These are phyloP conservation scores for Triticum turgidum DNA, from an alignment of 176 grass and related monocot species.

Conservation along the genomic window DNA sequence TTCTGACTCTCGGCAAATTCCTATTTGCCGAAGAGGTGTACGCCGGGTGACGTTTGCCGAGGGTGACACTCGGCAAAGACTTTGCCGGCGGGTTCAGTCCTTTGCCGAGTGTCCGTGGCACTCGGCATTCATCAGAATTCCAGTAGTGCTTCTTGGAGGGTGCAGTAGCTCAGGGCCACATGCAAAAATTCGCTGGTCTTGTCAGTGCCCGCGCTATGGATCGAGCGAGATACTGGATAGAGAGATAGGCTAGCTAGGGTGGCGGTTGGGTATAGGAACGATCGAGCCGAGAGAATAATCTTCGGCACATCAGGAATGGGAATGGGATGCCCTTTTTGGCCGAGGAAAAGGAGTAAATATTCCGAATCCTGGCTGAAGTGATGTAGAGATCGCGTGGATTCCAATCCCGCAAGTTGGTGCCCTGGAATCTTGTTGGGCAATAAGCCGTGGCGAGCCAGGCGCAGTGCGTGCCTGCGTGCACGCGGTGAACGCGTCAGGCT, in stretches of 20 bases:
- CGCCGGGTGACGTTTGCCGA: too few relatives aligned
- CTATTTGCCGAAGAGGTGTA: too few relatives aligned
- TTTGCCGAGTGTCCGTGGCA: too few relatives aligned
- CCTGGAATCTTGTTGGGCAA: background rate
- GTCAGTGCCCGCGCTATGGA: background rate
- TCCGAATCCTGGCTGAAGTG: constrained; percentile 22
- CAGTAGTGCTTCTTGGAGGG: background rate
- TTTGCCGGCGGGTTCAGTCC: too few relatives aligned
- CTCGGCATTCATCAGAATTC: too few relatives aligned
- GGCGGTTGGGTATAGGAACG: constrained; percentile 1
- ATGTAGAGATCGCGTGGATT: constrained; percentile 39
- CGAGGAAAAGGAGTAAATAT: constrained; percentile 12
- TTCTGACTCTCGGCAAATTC: too few relatives aligned
- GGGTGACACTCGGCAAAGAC: too few relatives aligned
- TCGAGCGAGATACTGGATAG: background rate
- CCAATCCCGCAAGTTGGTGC: constrained; percentile 26
- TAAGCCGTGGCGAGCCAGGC: too few relatives aligned
- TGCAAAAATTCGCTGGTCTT: background rate
- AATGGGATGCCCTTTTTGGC: background rate
- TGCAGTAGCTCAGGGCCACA: background rate
- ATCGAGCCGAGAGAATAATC: constrained; percentile 12
- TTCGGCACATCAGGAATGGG: background rate
- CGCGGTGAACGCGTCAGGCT: too few relatives aligned
- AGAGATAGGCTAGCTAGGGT: constrained; percentile 16
- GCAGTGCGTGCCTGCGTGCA: too few relatives aligned